These are phyloP conservation scores for grape (Vitis vinifera) DNA, from an alignment of 164 flowering plant genomes.

Conservation along the genomic window DNA sequence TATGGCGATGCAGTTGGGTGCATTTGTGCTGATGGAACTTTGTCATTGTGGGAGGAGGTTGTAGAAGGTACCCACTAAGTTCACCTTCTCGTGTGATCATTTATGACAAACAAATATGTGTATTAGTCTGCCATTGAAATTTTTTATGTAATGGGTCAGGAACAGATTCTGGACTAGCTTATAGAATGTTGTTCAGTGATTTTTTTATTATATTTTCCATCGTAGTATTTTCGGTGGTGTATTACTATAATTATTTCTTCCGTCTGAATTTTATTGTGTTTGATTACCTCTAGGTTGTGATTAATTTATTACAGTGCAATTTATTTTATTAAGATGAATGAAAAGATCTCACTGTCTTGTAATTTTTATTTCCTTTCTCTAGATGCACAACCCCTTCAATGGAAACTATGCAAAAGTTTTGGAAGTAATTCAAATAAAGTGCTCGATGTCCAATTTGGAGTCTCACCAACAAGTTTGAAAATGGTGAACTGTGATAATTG, in stretches of 20 bases:
- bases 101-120: background rate
- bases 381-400: slow-evolving; percentile 54
- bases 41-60: slow-evolving; percentile 85
- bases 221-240: too few species aligned
- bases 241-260: too few species aligned
- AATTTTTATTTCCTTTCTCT: slow-evolving; percentile 4
- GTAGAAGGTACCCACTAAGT: slow-evolving; percentile 52
- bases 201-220: too few species aligned
- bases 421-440: slow-evolving; percentile 37
- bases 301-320: background rate
- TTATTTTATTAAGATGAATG: background rate
- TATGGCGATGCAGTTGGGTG: slow-evolving; percentile 92
- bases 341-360: background rate
- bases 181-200: too few species aligned
- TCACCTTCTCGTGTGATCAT: background rate
- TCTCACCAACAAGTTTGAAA: slow-evolving; percentile 49
- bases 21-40: slow-evolving; percentile 61
- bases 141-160: too few species aligned
- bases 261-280: too few species aligned
- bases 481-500: slow-evolving; percentile 53
- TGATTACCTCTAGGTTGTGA: background rate
- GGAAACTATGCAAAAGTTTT: slow-evolving; percentile 75
- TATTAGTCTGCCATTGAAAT: background rate
- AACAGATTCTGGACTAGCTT: too few species aligned
- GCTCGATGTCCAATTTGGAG: slow-evolving; percentile 77